Evolutionary conservation across 139 green algal genomes (phyloP).

Genomic region (Chlorella sp.): DNA sequence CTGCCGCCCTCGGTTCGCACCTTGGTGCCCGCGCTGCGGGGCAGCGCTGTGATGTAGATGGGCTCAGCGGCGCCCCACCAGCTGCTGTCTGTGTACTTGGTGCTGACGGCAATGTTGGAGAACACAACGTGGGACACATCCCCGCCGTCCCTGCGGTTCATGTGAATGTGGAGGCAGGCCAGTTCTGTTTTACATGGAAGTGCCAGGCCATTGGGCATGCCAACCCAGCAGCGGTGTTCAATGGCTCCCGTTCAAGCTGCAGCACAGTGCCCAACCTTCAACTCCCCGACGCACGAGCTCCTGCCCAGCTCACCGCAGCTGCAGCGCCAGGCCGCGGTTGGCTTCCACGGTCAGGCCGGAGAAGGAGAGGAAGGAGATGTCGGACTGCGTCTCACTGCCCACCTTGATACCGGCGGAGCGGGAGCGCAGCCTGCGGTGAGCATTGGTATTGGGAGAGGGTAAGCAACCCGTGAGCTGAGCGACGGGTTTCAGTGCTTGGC

Average conservation of each 20-base stretch:
- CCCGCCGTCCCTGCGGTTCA: constrained; percentile 41
- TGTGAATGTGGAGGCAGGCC: neutral
- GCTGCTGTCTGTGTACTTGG: too few species aligned
- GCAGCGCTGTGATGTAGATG: constrained; percentile 54
- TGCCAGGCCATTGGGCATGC: too few species aligned
- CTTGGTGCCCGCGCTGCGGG: constrained; percentile 7
- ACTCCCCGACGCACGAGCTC: too few species aligned
- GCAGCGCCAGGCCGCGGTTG: neutral
- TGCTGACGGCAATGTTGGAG: neutral
- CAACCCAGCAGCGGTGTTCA: too few species aligned
- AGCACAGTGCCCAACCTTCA: too few species aligned
- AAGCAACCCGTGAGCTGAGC: too few species aligned
- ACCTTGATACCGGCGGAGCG: constrained; percentile 40
- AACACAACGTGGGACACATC: constrained; percentile 48
- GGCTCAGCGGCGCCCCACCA: constrained; percentile 58
- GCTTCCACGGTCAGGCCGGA: neutral
- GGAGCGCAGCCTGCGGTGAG: constrained; percentile 36
- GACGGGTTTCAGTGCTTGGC: too few species aligned
- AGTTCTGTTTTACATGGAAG: too few species aligned
- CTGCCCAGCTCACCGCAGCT: neutral
- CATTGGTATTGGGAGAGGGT: too few species aligned
- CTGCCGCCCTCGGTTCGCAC: neutral
- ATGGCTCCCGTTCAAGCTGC: too few species aligned
- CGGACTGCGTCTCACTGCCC: neutral
- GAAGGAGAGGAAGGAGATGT: constrained; percentile 13